Base-by-base conservation (phyloP, 192 early-diverging fungal genomes). In the Kickxella alabastrina region DNA sequence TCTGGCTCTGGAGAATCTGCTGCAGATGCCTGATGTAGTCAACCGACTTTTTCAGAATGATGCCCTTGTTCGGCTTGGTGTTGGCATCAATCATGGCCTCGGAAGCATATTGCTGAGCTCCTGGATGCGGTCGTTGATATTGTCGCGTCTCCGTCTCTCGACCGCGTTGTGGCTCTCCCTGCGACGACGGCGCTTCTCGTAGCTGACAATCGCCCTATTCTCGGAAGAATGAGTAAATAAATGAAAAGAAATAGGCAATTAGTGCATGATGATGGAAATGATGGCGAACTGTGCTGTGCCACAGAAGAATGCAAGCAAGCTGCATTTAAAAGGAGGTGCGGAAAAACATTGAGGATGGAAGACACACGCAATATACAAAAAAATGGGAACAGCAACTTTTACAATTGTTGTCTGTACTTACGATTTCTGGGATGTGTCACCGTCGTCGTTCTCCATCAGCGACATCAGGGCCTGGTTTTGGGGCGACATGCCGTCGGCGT, bases 141-240 rank as follows among this genome's bases (percentile, higher is more conserved):
- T 93, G 65, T 98, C 95, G 31, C 94, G 82, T 27, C 95, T 78
- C 39, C 95, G 85, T 42, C 95, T 79, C 71, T 98, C 95, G 23
- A 98, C 95, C 19, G 95, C 95, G 65, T 98, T 98, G 76, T 98
- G 95, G 40, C 91, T 92, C 73, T 97, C 95, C 19, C 95, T 79
- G 54, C 95, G 88, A 27, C 91, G 83, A 31, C 92, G 81, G 15
- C 93, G 82, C 65, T 97, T 96, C 65, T 98, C 95, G 60, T 80
- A 64, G 31, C 40, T 82, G 7, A 82, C 28, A 1, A 67, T 7
- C 10, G 56, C 60, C n/a, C 52, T 62, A 61, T 44, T 27, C 47
- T 21, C 34, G 23, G 17, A 45, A 65, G 14, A 12, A 43, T 4
- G 39, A 31, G 2, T 18, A 40, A 44, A 54, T 29, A 5, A 28